Percentiles rank a stretch among this genome's conserved stretches.
Conservation (phyloP, 2,329 filamentous ascomycete species). For the Fusarium xylarioides region DNA sequence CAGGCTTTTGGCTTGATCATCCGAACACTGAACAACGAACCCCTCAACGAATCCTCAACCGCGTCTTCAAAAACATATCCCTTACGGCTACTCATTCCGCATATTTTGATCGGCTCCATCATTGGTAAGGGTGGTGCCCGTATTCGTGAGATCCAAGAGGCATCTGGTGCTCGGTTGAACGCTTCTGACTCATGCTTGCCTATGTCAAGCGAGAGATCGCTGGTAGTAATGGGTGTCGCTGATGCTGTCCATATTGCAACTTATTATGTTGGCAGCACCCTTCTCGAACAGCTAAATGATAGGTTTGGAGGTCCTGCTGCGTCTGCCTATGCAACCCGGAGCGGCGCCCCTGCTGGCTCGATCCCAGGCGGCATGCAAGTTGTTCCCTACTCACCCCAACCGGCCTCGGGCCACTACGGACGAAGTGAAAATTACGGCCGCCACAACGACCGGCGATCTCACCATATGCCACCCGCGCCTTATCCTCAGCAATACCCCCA, state of each 20-base stretch:
- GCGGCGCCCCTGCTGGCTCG: slow-evolving; percentile 89
- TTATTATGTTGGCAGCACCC: slow-evolving; percentile 98
- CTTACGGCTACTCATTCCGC: slow-evolving; percentile 91
- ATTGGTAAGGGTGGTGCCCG: slow-evolving; percentile 96
- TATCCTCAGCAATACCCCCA: slow-evolving; percentile 78
- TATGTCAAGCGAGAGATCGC: slow-evolving; percentile 94
- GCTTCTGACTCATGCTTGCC: slow-evolving; percentile 95
- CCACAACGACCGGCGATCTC: slow-evolving; percentile 76
- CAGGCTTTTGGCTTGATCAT: slow-evolving; percentile 98
- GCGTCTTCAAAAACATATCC: slow-evolving; percentile 97
- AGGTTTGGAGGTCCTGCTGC: slow-evolving; percentile 94
- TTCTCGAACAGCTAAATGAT: slow-evolving; percentile 96
- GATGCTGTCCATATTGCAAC: slow-evolving; percentile 99
- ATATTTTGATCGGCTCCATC: slow-evolving; percentile 97
- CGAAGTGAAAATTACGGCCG: slow-evolving; percentile 85
- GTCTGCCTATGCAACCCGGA: slow-evolving; percentile 96
- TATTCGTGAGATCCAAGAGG: slow-evolving; percentile 98
- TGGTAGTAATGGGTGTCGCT: slow-evolving; percentile 96
- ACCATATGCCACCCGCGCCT: slow-evolving; percentile 78
- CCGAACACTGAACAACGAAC: slow-evolving; percentile 96
- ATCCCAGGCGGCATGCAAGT: slow-evolving; percentile 99
- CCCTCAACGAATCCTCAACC: slow-evolving; percentile 85
- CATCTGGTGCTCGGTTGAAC: slow-evolving; percentile 94
- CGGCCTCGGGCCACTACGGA: slow-evolving; percentile 90
- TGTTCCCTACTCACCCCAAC: slow-evolving; percentile 95